phyloP scores from a whole-genome alignment of 2,329 filamentous ascomycete genomes.

The Stagonosporopsis tanaceti region DNA sequence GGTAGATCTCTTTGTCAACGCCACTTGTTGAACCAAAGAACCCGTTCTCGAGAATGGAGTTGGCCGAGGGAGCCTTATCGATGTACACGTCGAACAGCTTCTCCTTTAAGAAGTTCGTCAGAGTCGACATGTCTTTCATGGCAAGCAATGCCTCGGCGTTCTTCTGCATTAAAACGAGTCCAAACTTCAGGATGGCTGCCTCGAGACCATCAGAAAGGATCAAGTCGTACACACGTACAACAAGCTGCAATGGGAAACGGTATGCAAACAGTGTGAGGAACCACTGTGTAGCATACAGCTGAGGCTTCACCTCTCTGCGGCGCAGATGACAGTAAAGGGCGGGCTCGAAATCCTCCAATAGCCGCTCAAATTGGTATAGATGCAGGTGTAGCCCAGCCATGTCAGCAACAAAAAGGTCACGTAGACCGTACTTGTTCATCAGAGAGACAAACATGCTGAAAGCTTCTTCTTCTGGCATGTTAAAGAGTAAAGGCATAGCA shows the following conservation, averaged over 20 bases:
- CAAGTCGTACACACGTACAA: slow-evolving; percentile 94
- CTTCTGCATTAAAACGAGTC: slow-evolving; percentile 94
- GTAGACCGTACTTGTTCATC: slow-evolving; percentile 95
- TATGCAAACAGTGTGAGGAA: slow-evolving; percentile 99
- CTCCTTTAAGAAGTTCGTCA: slow-evolving; percentile 92
- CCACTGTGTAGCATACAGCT: slow-evolving; percentile 98
- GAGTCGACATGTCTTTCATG: slow-evolving; percentile 89
- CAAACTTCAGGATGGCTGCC: slow-evolving; percentile 88
- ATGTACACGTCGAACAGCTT: slow-evolving; percentile 97
- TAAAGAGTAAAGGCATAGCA: slow-evolving; percentile 94
- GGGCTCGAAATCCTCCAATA: slow-evolving; percentile 92
- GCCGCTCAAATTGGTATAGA: slow-evolving; percentile 91
- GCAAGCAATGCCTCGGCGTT: slow-evolving; percentile 79
- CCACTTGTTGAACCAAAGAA: slow-evolving; percentile 95
- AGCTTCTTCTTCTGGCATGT: slow-evolving; percentile 97
- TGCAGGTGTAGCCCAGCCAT: slow-evolving; percentile 96
- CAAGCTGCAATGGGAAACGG: slow-evolving; percentile 93
- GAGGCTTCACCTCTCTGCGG: slow-evolving; percentile 84
- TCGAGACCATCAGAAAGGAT: slow-evolving; percentile 93
- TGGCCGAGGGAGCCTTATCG: slow-evolving; percentile 90
- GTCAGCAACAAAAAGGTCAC: slow-evolving; percentile 91
- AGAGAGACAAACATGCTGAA: slow-evolving; percentile 91
- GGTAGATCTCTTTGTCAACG: slow-evolving; percentile 93
- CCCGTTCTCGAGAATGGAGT: slow-evolving; percentile 90
- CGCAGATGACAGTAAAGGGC: slow-evolving; percentile 94